Percentiles rank a stretch among this genome's conserved stretches.
phyloP scores from a whole-genome alignment of 257 asterid genomes.

The Solanum appendiculatum region DNA sequence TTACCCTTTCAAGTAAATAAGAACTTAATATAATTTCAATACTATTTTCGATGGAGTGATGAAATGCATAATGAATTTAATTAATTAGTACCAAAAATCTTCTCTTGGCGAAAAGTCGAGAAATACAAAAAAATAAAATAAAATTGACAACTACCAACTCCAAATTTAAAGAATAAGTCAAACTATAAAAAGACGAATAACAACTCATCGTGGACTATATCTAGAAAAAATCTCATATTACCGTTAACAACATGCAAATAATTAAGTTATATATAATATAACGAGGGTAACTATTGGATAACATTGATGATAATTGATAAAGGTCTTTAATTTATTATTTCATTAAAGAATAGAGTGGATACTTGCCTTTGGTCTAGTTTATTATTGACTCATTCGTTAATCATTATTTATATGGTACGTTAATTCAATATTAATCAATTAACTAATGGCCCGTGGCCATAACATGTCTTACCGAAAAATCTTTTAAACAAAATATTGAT shows the following conservation, averaged over 20 bases:
- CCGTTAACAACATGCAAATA: not conserved
- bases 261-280: not conserved
- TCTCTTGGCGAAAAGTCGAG: too few species aligned
- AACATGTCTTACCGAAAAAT: not conserved
- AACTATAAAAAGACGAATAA: not conserved
- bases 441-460: not conserved
- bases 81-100: too few species aligned
- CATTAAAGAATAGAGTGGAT: not conserved
- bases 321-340: not conserved
- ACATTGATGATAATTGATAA: not conserved
- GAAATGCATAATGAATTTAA: too few species aligned
- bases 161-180: not conserved
- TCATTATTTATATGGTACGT: not conserved
- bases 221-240: not conserved
- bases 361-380: not conserved
- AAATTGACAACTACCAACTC: not conserved
- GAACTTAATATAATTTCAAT: too few species aligned
- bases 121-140: too few species aligned
- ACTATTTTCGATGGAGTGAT: too few species aligned
- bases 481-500: not conserved
- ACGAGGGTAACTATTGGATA: not conserved
- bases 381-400: not conserved
- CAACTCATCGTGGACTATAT: not conserved
- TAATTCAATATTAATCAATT: not conserved
- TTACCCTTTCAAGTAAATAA: too few species aligned